Evolutionary conservation across 208 protist species (phyloP).

Genomic region (Tritrichomonas musculus): DNA sequence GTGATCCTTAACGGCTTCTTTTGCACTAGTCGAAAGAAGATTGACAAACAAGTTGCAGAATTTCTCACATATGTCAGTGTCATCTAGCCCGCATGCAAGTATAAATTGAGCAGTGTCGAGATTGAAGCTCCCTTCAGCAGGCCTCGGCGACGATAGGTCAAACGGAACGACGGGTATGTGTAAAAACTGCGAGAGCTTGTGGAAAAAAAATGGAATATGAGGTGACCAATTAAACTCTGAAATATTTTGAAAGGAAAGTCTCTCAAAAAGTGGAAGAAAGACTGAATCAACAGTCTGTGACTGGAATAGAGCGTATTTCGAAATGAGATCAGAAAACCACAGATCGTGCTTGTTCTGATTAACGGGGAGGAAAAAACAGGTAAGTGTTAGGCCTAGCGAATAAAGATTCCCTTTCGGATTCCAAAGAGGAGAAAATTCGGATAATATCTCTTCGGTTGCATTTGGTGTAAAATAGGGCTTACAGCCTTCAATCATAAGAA

Average conservation of each 20-base stretch:
- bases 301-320: background rate
- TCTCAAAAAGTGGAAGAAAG: background rate
- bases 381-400: background rate
- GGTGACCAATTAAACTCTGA: background rate
- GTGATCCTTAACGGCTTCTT: background rate
- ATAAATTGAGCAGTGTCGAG: background rate
- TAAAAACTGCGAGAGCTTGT: background rate
- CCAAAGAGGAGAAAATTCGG: background rate
- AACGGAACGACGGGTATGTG: background rate
- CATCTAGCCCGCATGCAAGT: background rate
- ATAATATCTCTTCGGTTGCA: background rate
- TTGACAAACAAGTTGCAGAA: background rate
- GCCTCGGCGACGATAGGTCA: background rate
- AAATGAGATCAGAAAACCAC: background rate
- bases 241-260: background rate
- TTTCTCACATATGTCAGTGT: background rate
- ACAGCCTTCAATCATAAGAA: background rate
- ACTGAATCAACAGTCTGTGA: background rate
- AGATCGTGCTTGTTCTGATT: background rate
- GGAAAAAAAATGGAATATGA: background rate
- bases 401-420: background rate
- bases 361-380: background rate
- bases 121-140: background rate
- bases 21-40: background rate
- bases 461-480: background rate